phyloP scores from a whole-genome alignment of 768 basidiomycete genomes.

The Tricholoma sp. region DNA sequence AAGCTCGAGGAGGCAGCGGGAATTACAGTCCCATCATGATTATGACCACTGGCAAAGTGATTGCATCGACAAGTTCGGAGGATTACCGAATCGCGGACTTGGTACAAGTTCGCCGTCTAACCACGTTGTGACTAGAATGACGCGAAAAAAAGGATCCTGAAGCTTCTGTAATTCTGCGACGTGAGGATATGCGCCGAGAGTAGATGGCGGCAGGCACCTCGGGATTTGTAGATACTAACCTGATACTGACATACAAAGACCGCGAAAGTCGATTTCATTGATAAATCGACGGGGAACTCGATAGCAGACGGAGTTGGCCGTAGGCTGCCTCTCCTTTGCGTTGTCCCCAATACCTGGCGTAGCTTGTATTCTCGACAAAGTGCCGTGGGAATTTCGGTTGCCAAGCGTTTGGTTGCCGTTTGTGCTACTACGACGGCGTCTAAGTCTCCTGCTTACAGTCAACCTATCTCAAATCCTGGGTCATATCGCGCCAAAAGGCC shows the following conservation, averaged over 20 bases:
- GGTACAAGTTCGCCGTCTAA: conserved; percentile 8
- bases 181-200: background rate
- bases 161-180: conserved; percentile 8
- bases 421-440: no score
- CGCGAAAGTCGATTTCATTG: background rate
- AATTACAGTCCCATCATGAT: conserved; percentile 8
- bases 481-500: background rate
- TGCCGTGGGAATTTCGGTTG: no score
- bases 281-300: background rate
- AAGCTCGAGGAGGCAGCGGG: conserved; percentile 10
- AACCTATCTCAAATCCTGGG: background rate
- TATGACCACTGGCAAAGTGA: background rate
- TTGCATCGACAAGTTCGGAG: conserved; percentile 11
- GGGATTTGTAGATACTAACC: background rate
- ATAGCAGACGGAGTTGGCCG: background rate
- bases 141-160: background rate
- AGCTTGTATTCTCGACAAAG: background rate
- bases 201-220: background rate
- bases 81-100: conserved; percentile 6
- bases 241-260: background rate
- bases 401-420: no score
- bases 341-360: background rate
- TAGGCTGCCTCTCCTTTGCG: background rate
- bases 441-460: no score
- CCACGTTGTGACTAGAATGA: conserved; percentile 5